These are phyloP conservation scores for Beta corolliflora DNA, from an alignment of 179 eudicot species.

Conservation along the genomic window DNA sequence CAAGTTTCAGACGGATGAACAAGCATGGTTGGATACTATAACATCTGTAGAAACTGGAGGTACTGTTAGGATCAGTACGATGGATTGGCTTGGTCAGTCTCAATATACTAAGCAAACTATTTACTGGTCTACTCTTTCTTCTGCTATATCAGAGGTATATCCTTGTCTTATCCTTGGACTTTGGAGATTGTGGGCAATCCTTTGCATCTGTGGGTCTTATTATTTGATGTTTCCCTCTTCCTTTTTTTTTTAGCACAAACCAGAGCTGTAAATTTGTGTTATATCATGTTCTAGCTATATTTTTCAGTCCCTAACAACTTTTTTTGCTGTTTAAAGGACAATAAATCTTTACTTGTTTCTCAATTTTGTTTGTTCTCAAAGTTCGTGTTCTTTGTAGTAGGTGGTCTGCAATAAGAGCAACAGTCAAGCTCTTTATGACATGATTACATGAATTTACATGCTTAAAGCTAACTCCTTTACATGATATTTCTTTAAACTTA, in stretches of 20 bases:
- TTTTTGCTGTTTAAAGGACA: background rate
- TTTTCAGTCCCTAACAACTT: background rate
- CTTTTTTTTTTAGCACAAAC: background rate
- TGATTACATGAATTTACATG: too few relatives aligned
- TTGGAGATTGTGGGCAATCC: background rate
- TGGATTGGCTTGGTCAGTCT: slow-evolving; percentile 98
- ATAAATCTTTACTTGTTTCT: background rate
- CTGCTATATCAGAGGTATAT: slow-evolving; percentile 80
- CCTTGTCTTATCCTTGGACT: background rate
- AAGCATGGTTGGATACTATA: slow-evolving; percentile 84
- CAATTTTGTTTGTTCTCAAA: background rate
- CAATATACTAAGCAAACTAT: slow-evolving; percentile 50
- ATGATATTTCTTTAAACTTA: background rate
- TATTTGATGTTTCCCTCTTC: background rate
- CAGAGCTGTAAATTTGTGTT: background rate
- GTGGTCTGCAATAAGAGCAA: too few relatives aligned
- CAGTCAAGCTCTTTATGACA: too few relatives aligned
- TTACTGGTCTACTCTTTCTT: slow-evolving; percentile 82
- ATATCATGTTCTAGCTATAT: background rate
- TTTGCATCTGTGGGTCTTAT: background rate
- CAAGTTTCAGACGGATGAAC: slow-evolving; percentile 85
- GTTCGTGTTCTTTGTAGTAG: too few relatives aligned
- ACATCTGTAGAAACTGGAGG: slow-evolving; percentile 67
- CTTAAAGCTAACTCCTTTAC: background rate
- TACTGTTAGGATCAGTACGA: slow-evolving; percentile 67